Evolutionary conservation across 1,284 basidiomycete species (phyloP).

Genomic region (Fomitopsis palustris): DNA sequence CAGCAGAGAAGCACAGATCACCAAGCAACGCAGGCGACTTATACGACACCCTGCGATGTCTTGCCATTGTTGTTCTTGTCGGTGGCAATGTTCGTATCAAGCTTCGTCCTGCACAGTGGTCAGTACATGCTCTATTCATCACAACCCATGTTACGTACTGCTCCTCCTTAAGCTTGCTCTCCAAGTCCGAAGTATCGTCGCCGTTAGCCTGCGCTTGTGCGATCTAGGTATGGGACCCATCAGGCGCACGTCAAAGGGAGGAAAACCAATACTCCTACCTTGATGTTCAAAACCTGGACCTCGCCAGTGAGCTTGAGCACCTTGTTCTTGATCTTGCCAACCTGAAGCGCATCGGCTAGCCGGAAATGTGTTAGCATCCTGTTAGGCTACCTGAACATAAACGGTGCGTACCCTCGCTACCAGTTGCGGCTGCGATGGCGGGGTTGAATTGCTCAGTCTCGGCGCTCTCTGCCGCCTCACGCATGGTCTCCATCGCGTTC

Average conservation of each 20-base stretch:
- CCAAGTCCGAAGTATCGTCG: constrained; percentile 28
- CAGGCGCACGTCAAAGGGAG: not conserved
- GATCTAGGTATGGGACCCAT: constrained; percentile 20
- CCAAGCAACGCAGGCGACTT: not conserved
- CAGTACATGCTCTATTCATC: not conserved
- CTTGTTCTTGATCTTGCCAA: constrained; percentile 52
- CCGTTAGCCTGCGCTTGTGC: constrained; percentile 36
- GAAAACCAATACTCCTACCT: constrained; percentile 19
- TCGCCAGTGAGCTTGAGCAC: constrained; percentile 46
- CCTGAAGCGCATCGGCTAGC: constrained; percentile 35
- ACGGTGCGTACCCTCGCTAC: constrained; percentile 14
- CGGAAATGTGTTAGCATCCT: not conserved
- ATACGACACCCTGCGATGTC: constrained; percentile 30
- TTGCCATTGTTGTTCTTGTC: constrained; percentile 31
- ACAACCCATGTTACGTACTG: constrained; percentile 16
- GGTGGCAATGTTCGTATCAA: constrained; percentile 34
- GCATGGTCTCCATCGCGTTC: constrained; percentile 40
- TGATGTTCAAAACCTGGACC: constrained; percentile 37
- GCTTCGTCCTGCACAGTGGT: constrained; percentile 19
- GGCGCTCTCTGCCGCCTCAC: constrained; percentile 40
- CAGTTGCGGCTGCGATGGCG: constrained; percentile 38
- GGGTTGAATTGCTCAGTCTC: constrained; percentile 44
- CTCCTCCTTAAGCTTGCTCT: constrained; percentile 29
- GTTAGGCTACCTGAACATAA: not conserved
- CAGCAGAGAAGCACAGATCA: not conserved